Evolutionary conservation across 345 rosid genomes (phyloP), one percentile per base, ranked within the genome.

Genomic region (Hibiscus trionum): DNA sequence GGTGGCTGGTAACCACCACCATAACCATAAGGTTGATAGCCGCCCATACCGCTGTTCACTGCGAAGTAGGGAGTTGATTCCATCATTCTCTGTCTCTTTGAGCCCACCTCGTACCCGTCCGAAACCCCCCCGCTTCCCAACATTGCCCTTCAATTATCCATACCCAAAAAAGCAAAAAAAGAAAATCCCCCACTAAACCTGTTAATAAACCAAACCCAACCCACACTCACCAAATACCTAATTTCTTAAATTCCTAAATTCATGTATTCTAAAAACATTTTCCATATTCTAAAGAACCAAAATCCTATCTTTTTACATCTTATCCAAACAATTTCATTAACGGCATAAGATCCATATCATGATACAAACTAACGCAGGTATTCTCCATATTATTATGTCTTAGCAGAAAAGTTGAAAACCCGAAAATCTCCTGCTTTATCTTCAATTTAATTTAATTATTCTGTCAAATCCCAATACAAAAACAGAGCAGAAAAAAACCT

Each of bases 1-100:
- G 88, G 84, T 0, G 82, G 84, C 67, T 78, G 90, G 79, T 75
- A 84, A 72, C 85, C 88, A 62, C 82, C 88, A 37, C 81, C 86
- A 65, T 78, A 93, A 72, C 80, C 73, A 16, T 73, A 90, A 71
- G 88, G 89, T 42, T 83, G 91, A 76, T 87, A 93, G 80, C 83
- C 81, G 57, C 82, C 63, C 0, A 88, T 42, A 72, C 88, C 79
- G 71, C 84, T 83, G 93, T 89, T 88, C 91, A 93, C 97, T 91
- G 96, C 93, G 88, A 93, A 89, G 98, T 91, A 93, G 83, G 98
- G 97, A 91, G 86, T 87, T 65, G 98, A 88, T 86, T 91, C 97
- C 91, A 84, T 93, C 97, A 93, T 93, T 93, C 98, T 88, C 82
- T 89, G 98, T 91, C 98, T 91, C 98, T 93, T 93, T 89, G 97